A percentile compares a stretch with the other conserved stretches of the same genome.
These are phyloP conservation scores for Takakia lepidozioides DNA, from an alignment of 225 moss, liverwort and hornwort genomes.

Conservation along the genomic window DNA sequence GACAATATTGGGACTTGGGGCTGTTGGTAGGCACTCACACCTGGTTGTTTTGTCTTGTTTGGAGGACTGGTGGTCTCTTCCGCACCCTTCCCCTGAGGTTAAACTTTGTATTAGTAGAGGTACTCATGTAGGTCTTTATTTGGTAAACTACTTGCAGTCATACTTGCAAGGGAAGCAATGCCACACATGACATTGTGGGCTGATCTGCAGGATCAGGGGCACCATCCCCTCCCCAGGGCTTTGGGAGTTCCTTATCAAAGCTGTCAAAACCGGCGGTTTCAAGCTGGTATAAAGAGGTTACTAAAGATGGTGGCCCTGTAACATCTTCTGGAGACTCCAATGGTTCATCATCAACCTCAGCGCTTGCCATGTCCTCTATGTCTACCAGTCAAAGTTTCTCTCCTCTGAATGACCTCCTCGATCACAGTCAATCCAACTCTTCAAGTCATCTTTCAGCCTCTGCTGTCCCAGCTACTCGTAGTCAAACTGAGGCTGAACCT, in stretches of 20 bases:
- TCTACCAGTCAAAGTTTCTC: no score
- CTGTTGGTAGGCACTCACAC: no score
- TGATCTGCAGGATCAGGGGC: slow-evolving; percentile 26
- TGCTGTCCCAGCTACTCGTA: slow-evolving; percentile 11
- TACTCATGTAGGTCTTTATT: no score
- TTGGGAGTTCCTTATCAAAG: slow-evolving; percentile 12
- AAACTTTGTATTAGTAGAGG: neutral
- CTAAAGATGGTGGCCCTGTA: slow-evolving; percentile 11
- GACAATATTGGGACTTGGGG: neutral
- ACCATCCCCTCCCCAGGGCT: slow-evolving; percentile 47
- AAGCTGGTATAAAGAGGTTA: slow-evolving; percentile 33
- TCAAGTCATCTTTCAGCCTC: slow-evolving; percentile 13
- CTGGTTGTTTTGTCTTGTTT: no score
- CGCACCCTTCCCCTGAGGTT: neutral
- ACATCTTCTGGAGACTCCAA: no score
- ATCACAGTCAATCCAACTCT: no score
- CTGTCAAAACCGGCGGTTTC: neutral
- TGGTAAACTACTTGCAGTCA: no score
- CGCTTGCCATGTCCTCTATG: no score
- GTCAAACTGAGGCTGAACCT: slow-evolving; percentile 40
- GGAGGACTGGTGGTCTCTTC: neutral
- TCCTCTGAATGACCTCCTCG: no score
- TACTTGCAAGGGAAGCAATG: no score
- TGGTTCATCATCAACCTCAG: no score
- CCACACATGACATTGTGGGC: neutral